phyloP scores from a whole-genome alignment of 164 flowering plant species.

The Sextonia rubra region DNA sequence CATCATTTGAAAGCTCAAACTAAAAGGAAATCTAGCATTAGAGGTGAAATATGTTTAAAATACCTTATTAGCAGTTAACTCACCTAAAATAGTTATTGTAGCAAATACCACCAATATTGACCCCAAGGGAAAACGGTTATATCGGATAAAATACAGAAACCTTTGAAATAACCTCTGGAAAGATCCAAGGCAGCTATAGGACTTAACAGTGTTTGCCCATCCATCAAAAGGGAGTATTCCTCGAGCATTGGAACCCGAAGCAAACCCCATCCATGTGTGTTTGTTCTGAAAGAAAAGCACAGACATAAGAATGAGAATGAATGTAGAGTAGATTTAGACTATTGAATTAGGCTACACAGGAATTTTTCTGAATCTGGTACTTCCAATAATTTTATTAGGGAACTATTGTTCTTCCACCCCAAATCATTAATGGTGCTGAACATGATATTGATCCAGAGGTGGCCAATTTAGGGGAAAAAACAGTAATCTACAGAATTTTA shows the following conservation, averaged over 20 bases:
- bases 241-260: constrained; percentile 10
- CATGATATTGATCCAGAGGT: too few relatives aligned
- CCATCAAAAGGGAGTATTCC: constrained; percentile 12
- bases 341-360: not conserved
- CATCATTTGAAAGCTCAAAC: not conserved
- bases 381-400: not conserved
- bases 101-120: constrained; percentile 11
- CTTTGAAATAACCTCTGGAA: constrained; percentile 15
- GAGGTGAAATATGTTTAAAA: too few relatives aligned
- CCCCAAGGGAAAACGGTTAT: constrained; percentile 11
- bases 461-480: not conserved
- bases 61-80: constrained; percentile 1
- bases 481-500: not conserved
- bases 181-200: constrained; percentile 10
- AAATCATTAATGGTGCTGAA: not conserved
- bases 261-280: constrained; percentile 9
- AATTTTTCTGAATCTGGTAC: not conserved
- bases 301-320: not conserved
- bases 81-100: constrained; percentile 19
- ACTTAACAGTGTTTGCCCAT: constrained; percentile 7
- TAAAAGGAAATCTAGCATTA: not conserved
- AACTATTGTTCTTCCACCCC: not conserved
- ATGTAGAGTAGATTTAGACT: not conserved
- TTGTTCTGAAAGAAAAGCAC: constrained; percentile 13
- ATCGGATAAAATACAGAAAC: constrained; percentile 5